phyloP scores from a whole-genome alignment of 495 filamentous ascomycete species.

The Annulohypoxylon stygium region DNA sequence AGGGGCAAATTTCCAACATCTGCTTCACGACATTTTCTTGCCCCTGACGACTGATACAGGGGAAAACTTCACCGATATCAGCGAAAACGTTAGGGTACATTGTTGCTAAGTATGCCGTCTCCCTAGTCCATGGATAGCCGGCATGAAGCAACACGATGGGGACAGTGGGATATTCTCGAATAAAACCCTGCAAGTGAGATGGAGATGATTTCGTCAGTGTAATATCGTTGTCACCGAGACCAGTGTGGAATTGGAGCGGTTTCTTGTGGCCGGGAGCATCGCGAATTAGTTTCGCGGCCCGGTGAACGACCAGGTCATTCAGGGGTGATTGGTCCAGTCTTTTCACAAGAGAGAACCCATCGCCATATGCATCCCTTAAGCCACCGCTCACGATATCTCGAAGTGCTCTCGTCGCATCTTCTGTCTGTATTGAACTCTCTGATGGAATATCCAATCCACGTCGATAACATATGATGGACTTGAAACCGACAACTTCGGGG shows the following conservation, averaged over 20 bases:
- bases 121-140: conserved; percentile 85
- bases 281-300: conserved; percentile 64
- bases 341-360: conserved; percentile 32
- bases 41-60: conserved; percentile 81
- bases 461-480: conserved; percentile 86
- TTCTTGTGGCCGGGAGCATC: conserved; percentile 64
- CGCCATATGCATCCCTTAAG: conserved; percentile 48
- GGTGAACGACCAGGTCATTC: conserved; percentile 75
- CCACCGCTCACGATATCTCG: conserved; percentile 47
- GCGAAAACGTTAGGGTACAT: conserved; percentile 87
- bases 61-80: conserved; percentile 90
- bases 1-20: conserved; percentile 81
- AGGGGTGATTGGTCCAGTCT: conserved; percentile 73
- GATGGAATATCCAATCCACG: conserved; percentile 73
- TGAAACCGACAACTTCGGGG: conserved; percentile 83
- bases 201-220: conserved; percentile 77
- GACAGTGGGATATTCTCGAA: conserved; percentile 74
- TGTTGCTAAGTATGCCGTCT: conserved; percentile 84
- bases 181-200: conserved; percentile 79
- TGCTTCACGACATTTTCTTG: conserved; percentile 81
- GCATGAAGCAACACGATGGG: conserved; percentile 87
- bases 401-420: conserved; percentile 46
- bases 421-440: conserved; percentile 39
- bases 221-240: conserved; percentile 88
- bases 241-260: conserved; percentile 89